Percentiles rank a stretch among this genome's conserved stretches.
Conservation (phyloP, 495 filamentous ascomycete species). For the Tuber magnatum region DNA sequence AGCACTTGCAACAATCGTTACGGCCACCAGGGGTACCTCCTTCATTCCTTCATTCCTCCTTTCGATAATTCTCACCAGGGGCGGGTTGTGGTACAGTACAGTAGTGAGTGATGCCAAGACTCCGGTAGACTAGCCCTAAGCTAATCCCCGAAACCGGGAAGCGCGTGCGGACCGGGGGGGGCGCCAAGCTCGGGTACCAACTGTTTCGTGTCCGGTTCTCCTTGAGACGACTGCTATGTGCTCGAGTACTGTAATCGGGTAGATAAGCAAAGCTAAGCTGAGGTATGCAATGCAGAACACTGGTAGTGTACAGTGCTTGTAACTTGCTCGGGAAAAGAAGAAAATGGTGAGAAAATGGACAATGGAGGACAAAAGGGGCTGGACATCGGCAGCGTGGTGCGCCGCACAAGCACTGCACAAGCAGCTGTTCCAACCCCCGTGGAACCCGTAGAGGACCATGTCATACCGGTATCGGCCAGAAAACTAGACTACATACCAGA, state of each 20-base stretch:
- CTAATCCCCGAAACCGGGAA: not conserved
- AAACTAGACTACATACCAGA: too few species aligned
- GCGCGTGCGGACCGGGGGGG: not conserved
- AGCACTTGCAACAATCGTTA: conserved; percentile 2
- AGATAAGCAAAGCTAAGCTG: too few species aligned
- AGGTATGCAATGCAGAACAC: too few species aligned
- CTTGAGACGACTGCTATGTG: not conserved
- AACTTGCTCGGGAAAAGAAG: not conserved
- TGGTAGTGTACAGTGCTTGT: too few species aligned
- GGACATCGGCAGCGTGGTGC: not conserved
- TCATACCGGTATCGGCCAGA: too few species aligned
- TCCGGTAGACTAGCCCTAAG: not conserved
- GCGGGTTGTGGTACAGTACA: too few species aligned
- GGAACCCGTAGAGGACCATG: too few species aligned
- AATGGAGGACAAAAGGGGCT: not conserved
- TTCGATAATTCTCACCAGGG: not conserved
- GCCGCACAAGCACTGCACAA: not conserved
- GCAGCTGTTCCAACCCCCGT: not conserved
- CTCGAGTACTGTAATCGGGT: too few species aligned
- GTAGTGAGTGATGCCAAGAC: not conserved
- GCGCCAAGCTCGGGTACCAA: not conserved
- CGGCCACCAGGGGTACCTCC: not conserved
- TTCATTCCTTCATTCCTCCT: not conserved
- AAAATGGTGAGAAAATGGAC: not conserved
- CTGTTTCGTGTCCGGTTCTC: not conserved